These are phyloP conservation scores for Brettanomyces nanus DNA, from an alignment of 805 yeast genomes.

Conservation along the genomic window DNA sequence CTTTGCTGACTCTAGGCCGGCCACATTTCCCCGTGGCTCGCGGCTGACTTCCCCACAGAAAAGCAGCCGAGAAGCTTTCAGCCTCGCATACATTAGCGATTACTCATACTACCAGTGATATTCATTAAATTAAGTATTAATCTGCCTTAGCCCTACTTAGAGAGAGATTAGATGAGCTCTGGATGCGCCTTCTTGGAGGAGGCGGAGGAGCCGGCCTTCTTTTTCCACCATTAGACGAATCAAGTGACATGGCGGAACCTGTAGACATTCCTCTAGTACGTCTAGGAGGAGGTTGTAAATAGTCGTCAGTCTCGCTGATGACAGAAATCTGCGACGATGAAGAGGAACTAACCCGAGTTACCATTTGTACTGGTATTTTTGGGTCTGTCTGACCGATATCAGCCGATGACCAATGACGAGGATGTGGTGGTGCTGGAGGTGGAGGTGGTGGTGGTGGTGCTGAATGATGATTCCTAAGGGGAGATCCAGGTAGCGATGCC, in stretches of 20 bases:
- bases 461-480: not conserved
- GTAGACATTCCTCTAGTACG: not conserved
- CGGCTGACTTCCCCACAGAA: no score
- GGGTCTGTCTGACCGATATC: not conserved
- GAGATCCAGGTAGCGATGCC: not conserved
- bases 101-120: no score
- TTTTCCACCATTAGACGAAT: not conserved
- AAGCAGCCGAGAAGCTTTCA: no score
- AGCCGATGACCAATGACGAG: not conserved
- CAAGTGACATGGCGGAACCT: not conserved
- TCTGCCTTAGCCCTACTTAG: slow-evolving; percentile 5
- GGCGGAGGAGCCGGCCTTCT: slow-evolving; percentile 7
- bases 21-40: no score
- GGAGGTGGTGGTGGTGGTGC: not conserved
- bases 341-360: not conserved
- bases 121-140: no score
- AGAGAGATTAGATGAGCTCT: slow-evolving; percentile 4
- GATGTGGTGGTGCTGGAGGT: not conserved
- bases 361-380: not conserved
- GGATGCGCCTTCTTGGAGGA: slow-evolving; percentile 7
- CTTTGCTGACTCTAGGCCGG: no score
- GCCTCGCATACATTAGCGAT: no score
- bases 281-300: not conserved
- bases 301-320: not conserved
- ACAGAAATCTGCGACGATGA: not conserved